Evolutionary conservation across 2,329 filamentous ascomycete species (phyloP).

Genomic region (Dothistroma septosporum): DNA sequence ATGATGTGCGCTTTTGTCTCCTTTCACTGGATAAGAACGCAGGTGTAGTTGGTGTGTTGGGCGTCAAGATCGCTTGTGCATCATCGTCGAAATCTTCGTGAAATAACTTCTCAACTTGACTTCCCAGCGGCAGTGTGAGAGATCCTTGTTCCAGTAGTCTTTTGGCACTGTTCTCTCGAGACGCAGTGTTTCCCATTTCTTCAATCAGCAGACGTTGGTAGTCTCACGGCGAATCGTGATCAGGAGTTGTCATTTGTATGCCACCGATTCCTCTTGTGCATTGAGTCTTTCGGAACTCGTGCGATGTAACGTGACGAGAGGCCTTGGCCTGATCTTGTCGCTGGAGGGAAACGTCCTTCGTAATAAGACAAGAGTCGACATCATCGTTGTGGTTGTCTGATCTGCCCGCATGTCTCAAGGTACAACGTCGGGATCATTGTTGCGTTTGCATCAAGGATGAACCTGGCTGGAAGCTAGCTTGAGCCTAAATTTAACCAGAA

Average conservation of each 20-base stretch:
- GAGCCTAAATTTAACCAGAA: background rate
- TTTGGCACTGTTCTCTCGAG: background rate
- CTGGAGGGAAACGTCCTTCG: background rate
- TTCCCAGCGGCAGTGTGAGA: conserved; percentile 2
- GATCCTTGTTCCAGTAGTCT: background rate
- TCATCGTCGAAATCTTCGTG: conserved; percentile 5
- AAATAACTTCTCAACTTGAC: conserved; percentile 7
- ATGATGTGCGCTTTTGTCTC: background rate
- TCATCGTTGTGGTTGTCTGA: conserved; percentile 1
- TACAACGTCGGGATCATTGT: background rate
- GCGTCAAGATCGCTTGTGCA: background rate
- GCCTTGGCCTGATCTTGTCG: background rate
- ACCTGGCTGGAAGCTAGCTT: background rate
- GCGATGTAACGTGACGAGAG: background rate
- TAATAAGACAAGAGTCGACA: background rate
- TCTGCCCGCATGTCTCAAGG: background rate
- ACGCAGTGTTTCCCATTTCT: conserved; percentile 5
- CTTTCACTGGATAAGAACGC: background rate
- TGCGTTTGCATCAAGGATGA: background rate
- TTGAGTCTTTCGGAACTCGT: background rate
- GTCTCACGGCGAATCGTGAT: background rate
- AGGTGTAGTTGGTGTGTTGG: background rate
- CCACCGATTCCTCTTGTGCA: background rate
- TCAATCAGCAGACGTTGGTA: background rate
- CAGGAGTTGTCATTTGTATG: background rate